Conservation (phyloP, 2,329 filamentous ascomycete genomes). For the Cladophialophora exuberans region DNA sequence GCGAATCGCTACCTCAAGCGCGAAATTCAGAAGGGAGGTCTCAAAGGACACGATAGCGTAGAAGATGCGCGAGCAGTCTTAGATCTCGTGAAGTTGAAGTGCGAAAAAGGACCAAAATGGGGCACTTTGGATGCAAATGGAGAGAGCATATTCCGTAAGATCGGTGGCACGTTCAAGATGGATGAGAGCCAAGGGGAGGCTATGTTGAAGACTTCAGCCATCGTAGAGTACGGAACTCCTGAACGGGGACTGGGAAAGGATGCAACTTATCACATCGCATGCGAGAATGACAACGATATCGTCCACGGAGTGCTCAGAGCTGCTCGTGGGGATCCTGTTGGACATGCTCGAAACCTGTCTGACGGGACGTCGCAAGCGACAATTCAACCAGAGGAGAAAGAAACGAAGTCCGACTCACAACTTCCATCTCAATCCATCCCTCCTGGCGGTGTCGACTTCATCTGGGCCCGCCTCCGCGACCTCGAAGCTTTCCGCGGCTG, state of each 20-base stretch:
- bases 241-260: conserved; percentile 62
- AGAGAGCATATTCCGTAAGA: conserved; percentile 87
- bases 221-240: conserved; percentile 89
- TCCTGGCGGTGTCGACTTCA: conserved; percentile 61
- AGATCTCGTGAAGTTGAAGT: conserved; percentile 92
- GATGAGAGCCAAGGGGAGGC: conserved; percentile 37
- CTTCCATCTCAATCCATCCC: conserved; percentile 41
- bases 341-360: neutral
- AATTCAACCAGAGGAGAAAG: no score
- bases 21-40: conserved; percentile 82
- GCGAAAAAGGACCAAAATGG: conserved; percentile 87
- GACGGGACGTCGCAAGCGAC: no score
- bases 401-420: neutral
- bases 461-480: conserved; percentile 65
- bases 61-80: conserved; percentile 91
- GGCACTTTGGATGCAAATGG: conserved; percentile 76
- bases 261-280: conserved; percentile 60
- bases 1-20: conserved; percentile 81
- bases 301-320: conserved; percentile 55
- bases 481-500: conserved; percentile 64
- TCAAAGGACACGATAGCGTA: conserved; percentile 81
- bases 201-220: conserved; percentile 49
- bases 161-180: conserved; percentile 60
- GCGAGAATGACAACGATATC: conserved; percentile 60
- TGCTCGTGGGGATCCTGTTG: conserved; percentile 12